Evolutionary conservation across 2,329 filamentous ascomycete genomes (phyloP).

Genomic region (Aspergillus pseudonomiae): DNA sequence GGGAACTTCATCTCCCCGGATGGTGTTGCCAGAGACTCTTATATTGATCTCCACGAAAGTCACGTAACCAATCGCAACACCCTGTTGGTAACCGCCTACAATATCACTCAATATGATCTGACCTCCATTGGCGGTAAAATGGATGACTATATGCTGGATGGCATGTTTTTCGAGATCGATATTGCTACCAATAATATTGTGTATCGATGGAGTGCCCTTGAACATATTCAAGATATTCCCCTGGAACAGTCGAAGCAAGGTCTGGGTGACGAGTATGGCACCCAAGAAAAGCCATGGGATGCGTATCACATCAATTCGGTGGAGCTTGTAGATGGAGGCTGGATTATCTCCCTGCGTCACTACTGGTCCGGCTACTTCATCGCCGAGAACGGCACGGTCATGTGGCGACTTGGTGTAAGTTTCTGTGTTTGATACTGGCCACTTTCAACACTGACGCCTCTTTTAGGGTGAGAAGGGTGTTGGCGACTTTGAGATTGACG

Average conservation of each 20-base stretch:
- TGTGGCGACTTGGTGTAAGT: slow-evolving; percentile 31
- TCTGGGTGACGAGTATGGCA: slow-evolving; percentile 20
- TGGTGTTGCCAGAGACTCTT: slow-evolving; percentile 26
- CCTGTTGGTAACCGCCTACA: slow-evolving; percentile 39
- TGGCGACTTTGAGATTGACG: slow-evolving; percentile 31
- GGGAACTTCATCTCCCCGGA: slow-evolving; percentile 30
- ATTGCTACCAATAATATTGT: slow-evolving; percentile 38
- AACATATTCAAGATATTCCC: slow-evolving; percentile 35
- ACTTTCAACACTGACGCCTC: neutral
- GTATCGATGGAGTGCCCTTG: slow-evolving; percentile 38
- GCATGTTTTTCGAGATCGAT: slow-evolving; percentile 39
- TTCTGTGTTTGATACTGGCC: neutral
- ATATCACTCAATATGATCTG: slow-evolving; percentile 37
- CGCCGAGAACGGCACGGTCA: slow-evolving; percentile 33
- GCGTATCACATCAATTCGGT: slow-evolving; percentile 42
- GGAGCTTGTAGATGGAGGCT: slow-evolving; percentile 34
- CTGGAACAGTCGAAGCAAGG: slow-evolving; percentile 31
- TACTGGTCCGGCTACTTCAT: slow-evolving; percentile 38
- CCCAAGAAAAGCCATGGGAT: slow-evolving; percentile 35
- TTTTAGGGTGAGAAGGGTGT: slow-evolving; percentile 26
- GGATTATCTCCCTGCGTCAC: slow-evolving; percentile 41
- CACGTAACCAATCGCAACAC: slow-evolving; percentile 37
- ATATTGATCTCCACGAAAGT: slow-evolving; percentile 41
- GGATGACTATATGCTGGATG: slow-evolving; percentile 37
- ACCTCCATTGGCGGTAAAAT: slow-evolving; percentile 33